Evolutionary conservation across 208 protist genomes (phyloP).

Genomic region (Strigomonas culicis): DNA sequence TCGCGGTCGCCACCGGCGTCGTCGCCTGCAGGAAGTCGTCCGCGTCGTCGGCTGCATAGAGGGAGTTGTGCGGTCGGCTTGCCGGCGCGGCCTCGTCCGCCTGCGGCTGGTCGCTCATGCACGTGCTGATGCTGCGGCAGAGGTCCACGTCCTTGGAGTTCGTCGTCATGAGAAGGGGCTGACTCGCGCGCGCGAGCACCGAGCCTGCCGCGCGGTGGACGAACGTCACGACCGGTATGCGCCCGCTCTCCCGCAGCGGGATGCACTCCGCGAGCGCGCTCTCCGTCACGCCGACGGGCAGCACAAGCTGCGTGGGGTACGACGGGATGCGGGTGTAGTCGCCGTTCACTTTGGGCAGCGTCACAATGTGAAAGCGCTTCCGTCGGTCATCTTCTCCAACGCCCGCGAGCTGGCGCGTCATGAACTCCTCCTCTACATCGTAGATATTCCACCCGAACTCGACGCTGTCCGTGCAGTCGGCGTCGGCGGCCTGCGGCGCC

Average conservation of each 20-base stretch:
- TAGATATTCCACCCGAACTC: conserved; percentile 87
- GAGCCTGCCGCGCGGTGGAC: conserved; percentile 59
- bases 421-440: conserved; percentile 38
- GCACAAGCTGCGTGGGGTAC: conserved; percentile 69
- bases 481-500: conserved; percentile 8
- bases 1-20: conserved; percentile 10
- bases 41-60: neutral
- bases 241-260: conserved; percentile 65
- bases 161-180: conserved; percentile 47
- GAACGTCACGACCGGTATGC: conserved; percentile 86
- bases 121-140: neutral
- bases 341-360: neutral
- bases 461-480: neutral
- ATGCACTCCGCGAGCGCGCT: conserved; percentile 43
- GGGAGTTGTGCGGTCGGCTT: neutral
- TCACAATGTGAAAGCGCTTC: conserved; percentile 5
- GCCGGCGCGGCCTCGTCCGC: neutral
- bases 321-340: conserved; percentile 48
- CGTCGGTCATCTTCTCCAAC: neutral
- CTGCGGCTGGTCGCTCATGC: neutral
- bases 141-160: conserved; percentile 17
- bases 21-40: neutral
- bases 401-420: conserved; percentile 26
- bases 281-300: conserved; percentile 41
- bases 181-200: conserved; percentile 65